Base-by-base conservation (phyloP, 139 green algal species). In the Tetraselmis striata region DNA sequence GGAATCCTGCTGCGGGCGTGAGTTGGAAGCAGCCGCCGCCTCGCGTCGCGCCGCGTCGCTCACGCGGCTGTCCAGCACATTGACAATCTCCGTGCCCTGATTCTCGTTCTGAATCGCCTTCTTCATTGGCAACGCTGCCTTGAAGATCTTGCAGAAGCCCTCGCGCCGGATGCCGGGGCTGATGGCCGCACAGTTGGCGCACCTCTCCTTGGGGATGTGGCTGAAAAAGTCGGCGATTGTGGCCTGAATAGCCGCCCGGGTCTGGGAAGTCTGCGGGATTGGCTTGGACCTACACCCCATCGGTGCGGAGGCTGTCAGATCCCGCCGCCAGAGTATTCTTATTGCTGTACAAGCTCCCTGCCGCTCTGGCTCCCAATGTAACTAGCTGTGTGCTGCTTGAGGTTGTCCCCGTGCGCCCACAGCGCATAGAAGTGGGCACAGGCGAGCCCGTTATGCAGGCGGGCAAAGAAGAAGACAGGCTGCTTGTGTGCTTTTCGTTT, bases 101-200 rank as follows among this genome's bases (percentile, higher is more conserved):
- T 82, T 77, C 29, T 85, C 32, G 79, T 95, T 95, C 31, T 79
- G 77, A 1, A 81, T 75, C 28, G 80, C 26, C 59, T 87, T 79
- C 80, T 94, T 94, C 28, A 84, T 29, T 2, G 82, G 25, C 18
- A 95, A 79, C 30, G 89, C 87, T 75, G 83, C 81, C 67, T 89
- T 75, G 82, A 95, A 96, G 30, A 96, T 82, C 83, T 94, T 95
- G 80, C 28, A 79, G 80, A 82, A 75, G 27, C 91, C 93, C 78
- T 95, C 90, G 1, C 80, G 77, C 59, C 79, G 87, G 59, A 96
- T 83, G 30, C 27, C 82, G 26, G 92, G 90, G 80, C 86, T 91
- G 82, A 86, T 59, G 0, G 88, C 90, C 1, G 80, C 77, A 86
- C 96, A 99, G 91, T 98, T 98, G 29, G 84, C 84, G 87, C 96